Evolutionary conservation across 1,139 yeast genomes (phyloP).

Genomic region (Saccharomycopsis crataegensis): DNA sequence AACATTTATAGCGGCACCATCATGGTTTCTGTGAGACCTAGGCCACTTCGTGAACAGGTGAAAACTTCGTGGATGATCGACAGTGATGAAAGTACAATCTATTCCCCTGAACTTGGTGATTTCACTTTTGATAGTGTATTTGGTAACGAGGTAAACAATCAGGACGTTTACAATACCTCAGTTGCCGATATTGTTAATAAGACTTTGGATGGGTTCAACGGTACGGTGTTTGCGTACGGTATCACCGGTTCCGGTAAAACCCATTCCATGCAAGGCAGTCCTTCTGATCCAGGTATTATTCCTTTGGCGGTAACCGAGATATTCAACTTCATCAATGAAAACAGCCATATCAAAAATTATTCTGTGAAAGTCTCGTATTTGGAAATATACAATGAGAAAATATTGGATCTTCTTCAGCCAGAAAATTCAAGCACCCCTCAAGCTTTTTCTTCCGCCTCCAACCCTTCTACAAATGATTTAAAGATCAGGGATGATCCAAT

Average conservation of each 20-base stretch:
- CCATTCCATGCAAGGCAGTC: constrained; percentile 77
- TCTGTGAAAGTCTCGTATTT: constrained; percentile 61
- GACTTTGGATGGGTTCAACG: constrained; percentile 75
- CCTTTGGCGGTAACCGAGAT: constrained; percentile 65
- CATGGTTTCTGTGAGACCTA: constrained; percentile 32
- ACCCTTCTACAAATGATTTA: constrained; percentile 37
- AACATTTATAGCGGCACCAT: constrained; percentile 29
- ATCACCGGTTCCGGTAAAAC: constrained; percentile 98
- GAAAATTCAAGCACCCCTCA: background rate
- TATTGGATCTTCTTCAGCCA: constrained; percentile 55
- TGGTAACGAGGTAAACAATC: constrained; percentile 39
- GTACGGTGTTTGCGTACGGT: constrained; percentile 93
- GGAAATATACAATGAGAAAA: constrained; percentile 86
- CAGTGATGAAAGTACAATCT: constrained; percentile 34
- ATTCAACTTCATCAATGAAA: constrained; percentile 41
- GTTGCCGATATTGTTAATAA: constrained; percentile 59
- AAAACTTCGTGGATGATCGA: constrained; percentile 40
- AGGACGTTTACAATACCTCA: constrained; percentile 51
- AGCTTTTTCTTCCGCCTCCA: background rate
- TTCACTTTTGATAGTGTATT: constrained; percentile 77
- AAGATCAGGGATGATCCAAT: constrained; percentile 69
- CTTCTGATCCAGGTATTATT: constrained; percentile 67
- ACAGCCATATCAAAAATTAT: constrained; percentile 29
- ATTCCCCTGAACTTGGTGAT: constrained; percentile 45
- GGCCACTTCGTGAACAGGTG: constrained; percentile 26